Base-by-base conservation (phyloP, 225 moss, liverwort and hornwort species). In the Physcomitrellopsis africana region DNA sequence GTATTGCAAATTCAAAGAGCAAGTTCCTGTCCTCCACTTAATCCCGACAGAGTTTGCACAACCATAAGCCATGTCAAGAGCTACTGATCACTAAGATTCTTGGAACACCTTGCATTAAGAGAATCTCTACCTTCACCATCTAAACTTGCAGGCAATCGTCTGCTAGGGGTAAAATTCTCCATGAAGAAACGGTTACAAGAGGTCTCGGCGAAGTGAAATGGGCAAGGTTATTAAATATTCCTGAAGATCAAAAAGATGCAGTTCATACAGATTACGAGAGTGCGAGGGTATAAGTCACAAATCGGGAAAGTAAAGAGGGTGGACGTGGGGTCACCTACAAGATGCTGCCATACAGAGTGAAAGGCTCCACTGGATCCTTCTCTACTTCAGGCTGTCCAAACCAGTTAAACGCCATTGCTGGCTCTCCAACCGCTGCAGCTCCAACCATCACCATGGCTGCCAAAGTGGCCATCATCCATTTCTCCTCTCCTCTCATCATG, bases 261-360 rank as follows among this genome's bases (percentile, higher is more conserved):
- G 14, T 48, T 69, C 26, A 63, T 22, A 19, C 65, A 45, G 29
- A 37, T 4, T 37, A 37, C 7, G 32, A 19, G 16, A 55, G n/a
- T 45, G 46, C 7, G 26, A 75, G 22, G 18, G 7, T 77, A 9
- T 7, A 13, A 44, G 52, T 24, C 44, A 22, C 15, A 27, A 32
- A 32, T 63, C 52, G 8, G 29, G 52, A 56, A 72, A 48, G 71
- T 10, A n/a, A 57, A 56, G 58, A 58, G 48, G 46, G 77, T 48
- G 66, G 11, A 68, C 67, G 51, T 48, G 66, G 53, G 54, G 78
- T 77, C 87, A 90, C 90, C 85, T 81, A 90, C 87, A 87, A 79
- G 81, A 90, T 85, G 90, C 90, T 87, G 78, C 90, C 87, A 83
- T 90, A 90, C 10, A 90, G 71, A 57, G 90, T 90, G 80, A 90